Evolutionary conservation across 139 green algal genomes (phyloP).

Genomic region (Micractinium sp.): DNA sequence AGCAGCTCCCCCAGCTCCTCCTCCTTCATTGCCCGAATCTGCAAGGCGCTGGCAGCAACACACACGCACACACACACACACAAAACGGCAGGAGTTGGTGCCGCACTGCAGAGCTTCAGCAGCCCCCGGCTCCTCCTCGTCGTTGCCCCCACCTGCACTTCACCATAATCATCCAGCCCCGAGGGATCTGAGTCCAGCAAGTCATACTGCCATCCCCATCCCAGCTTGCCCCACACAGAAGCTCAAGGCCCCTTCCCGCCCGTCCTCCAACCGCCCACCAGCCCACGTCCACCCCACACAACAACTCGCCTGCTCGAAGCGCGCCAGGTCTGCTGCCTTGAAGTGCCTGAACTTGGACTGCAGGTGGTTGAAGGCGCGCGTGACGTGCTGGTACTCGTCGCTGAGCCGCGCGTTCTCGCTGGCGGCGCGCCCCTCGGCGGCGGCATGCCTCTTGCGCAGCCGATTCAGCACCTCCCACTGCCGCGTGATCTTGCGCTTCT

Average conservation of each 20-base stretch:
- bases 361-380: slow-evolving; percentile 33
- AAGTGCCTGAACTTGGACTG: slow-evolving; percentile 31
- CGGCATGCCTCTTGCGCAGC: slow-evolving; percentile 30
- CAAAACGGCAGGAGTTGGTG: background rate
- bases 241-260: no score
- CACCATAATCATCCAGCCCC: background rate
- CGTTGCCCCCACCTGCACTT: background rate
- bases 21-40: slow-evolving; percentile 31
- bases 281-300: background rate
- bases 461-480: slow-evolving; percentile 32
- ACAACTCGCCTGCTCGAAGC: slow-evolving; percentile 12
- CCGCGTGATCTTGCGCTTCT: slow-evolving; percentile 30
- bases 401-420: slow-evolving; percentile 20
- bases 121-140: background rate
- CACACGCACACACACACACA: no score
- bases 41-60: background rate
- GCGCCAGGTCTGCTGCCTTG: slow-evolving; percentile 26
- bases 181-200: no score
- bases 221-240: no score
- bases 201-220: no score
- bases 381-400: slow-evolving; percentile 35
- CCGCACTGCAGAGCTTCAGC: background rate
- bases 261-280: background rate
- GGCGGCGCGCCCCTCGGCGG: background rate
- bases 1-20: slow-evolving; percentile 31